Base-by-base conservation (phyloP, 140 eudicot genomes). In the Oenanthe javanica region DNA sequence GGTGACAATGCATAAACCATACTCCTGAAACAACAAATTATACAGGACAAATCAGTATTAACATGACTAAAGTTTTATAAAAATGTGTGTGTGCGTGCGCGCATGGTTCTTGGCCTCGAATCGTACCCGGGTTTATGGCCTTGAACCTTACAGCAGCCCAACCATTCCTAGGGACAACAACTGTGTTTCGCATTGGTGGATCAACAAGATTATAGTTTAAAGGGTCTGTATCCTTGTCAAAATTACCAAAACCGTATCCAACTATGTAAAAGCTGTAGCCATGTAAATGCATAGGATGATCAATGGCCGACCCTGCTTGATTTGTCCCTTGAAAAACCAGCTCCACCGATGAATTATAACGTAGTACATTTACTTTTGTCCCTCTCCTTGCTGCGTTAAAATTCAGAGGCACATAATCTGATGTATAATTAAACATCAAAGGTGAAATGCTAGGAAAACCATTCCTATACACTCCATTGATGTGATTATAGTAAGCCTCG, bases 1-100 rank as follows among this genome's bases (percentile, higher is more conserved):
- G 49, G 86, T 90, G 91, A 77, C 91, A 90, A 38, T 87, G 94
- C 81, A 87, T 9, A 57, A 87, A 87, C 91, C 94, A 90, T 9
- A 90, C 94, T 54, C 91, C 94, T 89, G 77, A 48, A 43, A 73
- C 11, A 21, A 5, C 8, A 25, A 59, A 48, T 14, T 18, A 0
- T 31, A 50, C 16, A 48, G 4, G 8, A n/a, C 12, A 13, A 75
- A 27, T 21, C 14, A 75, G 27, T 21, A 7, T 1, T 6, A 19
- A 8, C 27, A 10, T 59, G 9, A 59, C 4, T 21, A n/a, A 1
- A 16, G 27, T 61, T 61, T 61, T 13, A 2, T n/a, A 61, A n/a
- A 59, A 19, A 2, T 21, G 69, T 8, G 4, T 0, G 27, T 59
- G 67, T 59, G 2, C 18, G 31, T 8, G n/a, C 7, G 0, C 1